Evolutionary conservation across 805 yeast species (phyloP), one percentile per base, ranked within the genome.

Genomic region (Brettanomyces sp.): DNA sequence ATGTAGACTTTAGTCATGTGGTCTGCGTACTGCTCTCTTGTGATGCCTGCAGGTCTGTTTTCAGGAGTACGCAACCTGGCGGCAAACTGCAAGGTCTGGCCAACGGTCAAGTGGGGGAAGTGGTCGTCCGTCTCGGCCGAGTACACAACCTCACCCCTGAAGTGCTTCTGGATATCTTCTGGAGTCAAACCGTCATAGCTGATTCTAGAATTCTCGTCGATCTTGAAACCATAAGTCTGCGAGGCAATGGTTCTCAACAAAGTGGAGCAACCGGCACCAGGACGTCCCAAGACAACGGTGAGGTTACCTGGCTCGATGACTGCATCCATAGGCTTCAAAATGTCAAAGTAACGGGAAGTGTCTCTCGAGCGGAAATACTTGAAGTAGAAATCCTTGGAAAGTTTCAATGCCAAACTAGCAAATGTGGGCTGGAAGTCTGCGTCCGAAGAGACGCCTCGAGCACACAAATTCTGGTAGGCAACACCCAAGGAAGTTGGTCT

Each of bases 211-310:
- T 69, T 72, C 37, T 60, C 47, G 36, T 68, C 77, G 32, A 80
- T 54, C 32, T 72, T 58, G 58, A 77, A 78, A 49, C 86, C 86
- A 56, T 76, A 74, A 5, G 84, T 77, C 45, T 78, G 75, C 34
- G 79, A 59, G 36, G 82, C 67, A 36, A 80, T 67, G 4, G 84
- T 73, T 54, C 80, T 80, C 54, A 82, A 66, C 43, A 81, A 65
- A 0, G 88, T 80, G 3, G 86, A 74, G 60, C 88, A 82, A 52
- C 89, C 88, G n/a, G 87, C 77, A 56, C 91, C 91, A 1, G 91
- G 91, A 62, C 90, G 74, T 47, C 93, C 91, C 41, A 84, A 66
- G 9, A 84, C 88, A 43, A 82, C 83, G 6, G 83, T 73, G 41
- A 82, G 65, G 49, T 80, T 81, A 42, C 88, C 87, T 3, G 85